Evolutionary conservation across 2,329 filamentous ascomycete species (phyloP).

Genomic region (Arthrinium puccinioides): DNA sequence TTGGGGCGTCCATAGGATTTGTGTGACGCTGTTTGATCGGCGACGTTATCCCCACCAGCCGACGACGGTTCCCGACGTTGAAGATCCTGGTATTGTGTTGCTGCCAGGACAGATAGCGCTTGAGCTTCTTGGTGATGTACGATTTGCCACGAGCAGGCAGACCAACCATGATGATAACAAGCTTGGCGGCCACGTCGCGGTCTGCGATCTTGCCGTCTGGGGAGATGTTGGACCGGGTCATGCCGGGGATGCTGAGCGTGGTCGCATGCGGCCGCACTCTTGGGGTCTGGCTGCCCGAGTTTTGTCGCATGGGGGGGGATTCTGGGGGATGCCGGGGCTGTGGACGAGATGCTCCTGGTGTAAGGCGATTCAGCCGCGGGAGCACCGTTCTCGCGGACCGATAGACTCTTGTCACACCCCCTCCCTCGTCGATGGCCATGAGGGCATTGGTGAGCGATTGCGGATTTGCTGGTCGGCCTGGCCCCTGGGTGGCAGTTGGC

Average conservation of each 20-base stretch:
- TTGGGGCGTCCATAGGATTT: conserved; percentile 34
- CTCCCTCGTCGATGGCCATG: conserved; percentile 33
- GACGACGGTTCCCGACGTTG: conserved; percentile 89
- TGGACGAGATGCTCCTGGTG: conserved; percentile 49
- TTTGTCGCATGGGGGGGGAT: conserved; percentile 62
- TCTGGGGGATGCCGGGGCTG: conserved; percentile 50
- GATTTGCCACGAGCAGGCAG: conserved; percentile 93
- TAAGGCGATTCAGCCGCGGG: conserved; percentile 44
- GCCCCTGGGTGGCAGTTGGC: conserved; percentile 9
- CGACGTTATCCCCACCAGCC: conserved; percentile 55
- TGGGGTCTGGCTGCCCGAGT: conserved; percentile 71
- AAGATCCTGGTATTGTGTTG: conserved; percentile 95
- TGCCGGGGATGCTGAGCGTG: conserved; percentile 90
- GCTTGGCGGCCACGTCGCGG: conserved; percentile 89
- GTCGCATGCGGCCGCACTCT: conserved; percentile 77
- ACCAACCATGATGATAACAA: conserved; percentile 98
- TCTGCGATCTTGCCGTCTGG: conserved; percentile 92
- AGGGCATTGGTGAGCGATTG: conserved; percentile 34
- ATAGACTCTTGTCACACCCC: conserved; percentile 11
- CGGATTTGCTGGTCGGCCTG: conserved; percentile 13
- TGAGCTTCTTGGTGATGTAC: conserved; percentile 97
- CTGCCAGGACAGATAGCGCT: conserved; percentile 92
- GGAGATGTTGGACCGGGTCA: conserved; percentile 92
- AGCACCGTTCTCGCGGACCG: conserved; percentile 21
- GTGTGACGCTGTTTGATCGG: conserved; percentile 26